Conservation (phyloP, 1,139 yeast genomes). For the Nakaseomyces uthaithaninus region DNA sequence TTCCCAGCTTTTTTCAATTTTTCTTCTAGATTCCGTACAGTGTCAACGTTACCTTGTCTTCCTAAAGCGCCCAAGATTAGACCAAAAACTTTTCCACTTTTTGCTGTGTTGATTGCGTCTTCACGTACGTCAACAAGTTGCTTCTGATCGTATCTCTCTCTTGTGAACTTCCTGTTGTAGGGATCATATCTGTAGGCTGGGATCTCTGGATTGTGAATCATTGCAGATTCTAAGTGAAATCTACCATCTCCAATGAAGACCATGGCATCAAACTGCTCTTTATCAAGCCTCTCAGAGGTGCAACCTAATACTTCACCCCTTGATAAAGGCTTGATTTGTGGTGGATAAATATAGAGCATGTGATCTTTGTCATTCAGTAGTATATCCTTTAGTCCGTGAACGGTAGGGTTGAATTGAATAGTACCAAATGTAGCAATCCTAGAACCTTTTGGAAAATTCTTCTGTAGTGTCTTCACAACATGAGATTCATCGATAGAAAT, state of each 20-base stretch:
- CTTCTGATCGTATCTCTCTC: slow-evolving; percentile 78
- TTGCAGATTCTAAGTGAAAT: slow-evolving; percentile 89
- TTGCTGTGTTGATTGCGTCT: slow-evolving; percentile 60
- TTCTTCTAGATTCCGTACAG: slow-evolving; percentile 57
- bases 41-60: slow-evolving; percentile 83
- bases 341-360: slow-evolving; percentile 63
- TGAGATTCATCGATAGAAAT: slow-evolving; percentile 82
- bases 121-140: slow-evolving; percentile 69
- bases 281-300: slow-evolving; percentile 74
- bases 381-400: slow-evolving; percentile 66
- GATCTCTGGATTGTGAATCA: slow-evolving; percentile 91
- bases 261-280: slow-evolving; percentile 62
- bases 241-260: slow-evolving; percentile 94
- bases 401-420: slow-evolving; percentile 91
- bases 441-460: slow-evolving; percentile 57
- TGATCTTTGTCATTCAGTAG: slow-evolving; percentile 41
- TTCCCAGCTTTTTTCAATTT: slow-evolving; percentile 48
- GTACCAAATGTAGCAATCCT: slow-evolving; percentile 83
- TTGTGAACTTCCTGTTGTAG: slow-evolving; percentile 79
- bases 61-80: slow-evolving; percentile 92
- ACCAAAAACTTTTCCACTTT: slow-evolving; percentile 61
- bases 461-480: slow-evolving; percentile 62
- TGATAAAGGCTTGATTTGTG: slow-evolving; percentile 87
- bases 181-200: slow-evolving; percentile 96
- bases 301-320: slow-evolving; percentile 97